Base-by-base conservation (phyloP, 108 stramenopile species). In the Cyclotella cryptica region DNA sequence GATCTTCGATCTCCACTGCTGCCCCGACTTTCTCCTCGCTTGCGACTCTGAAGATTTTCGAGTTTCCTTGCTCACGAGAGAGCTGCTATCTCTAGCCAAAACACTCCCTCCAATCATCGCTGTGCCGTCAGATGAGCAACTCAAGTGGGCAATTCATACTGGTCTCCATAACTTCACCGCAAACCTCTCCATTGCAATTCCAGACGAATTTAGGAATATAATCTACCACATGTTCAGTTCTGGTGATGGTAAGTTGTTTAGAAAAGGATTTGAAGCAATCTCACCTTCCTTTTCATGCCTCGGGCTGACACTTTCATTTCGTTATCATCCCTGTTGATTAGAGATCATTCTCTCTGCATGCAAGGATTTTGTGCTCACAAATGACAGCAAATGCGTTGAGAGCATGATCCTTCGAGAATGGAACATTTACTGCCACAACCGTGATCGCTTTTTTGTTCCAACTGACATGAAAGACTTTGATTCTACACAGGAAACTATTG, bases 121-220 rank as follows among this genome's bases (percentile, higher is more conserved):
- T 47, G 15, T 52, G 41, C 53, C 24, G 3, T 66, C 65, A 24
- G 80, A 81, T 28, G 52, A 68, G 14, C 26, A 62, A 28, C 73
- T 81, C 28, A 81, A 81, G 44, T 81, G 72, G 73, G 80, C 80
- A 0, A 74, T 81, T 49, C 67, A 81, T 42, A 81, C 73, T n/a
- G 80, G 73, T 17, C 42, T 81, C 19, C 80, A 81, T 65, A 81
- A 81, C 61, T 81, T 81, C 45, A 42, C 21, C 18, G 67, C 80
- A 13, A 54, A 28, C 43, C 35, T 72, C 28, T 22, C 21, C 0
- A 40, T 42, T 45, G 42, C 72, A 44, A 17, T 81, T 17, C 68
- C 80, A 11, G 46, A 70, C 21, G 80, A 81, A 39, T 81, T 81
- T 43, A 30, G 59, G 28, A 81, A 74, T 42, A 81, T 81, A 24